Evolutionary conservation across 192 early-diverging fungal species (phyloP).

Genomic region (Coemansia erecta): DNA sequence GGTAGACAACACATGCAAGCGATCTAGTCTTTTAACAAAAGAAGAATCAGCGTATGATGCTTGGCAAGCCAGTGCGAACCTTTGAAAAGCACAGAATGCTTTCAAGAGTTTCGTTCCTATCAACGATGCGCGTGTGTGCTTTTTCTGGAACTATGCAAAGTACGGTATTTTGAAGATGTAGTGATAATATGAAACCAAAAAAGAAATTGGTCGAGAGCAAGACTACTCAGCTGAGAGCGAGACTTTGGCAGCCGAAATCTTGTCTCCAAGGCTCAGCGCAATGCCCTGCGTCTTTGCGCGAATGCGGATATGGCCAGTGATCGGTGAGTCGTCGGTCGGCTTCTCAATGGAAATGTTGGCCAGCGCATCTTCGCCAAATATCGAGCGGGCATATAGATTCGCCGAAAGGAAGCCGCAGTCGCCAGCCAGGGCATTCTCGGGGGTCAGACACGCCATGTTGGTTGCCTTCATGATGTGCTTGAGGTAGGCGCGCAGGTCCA

Average conservation of each 20-base stretch:
- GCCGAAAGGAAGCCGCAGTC: constrained; percentile 98
- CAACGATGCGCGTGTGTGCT: no score
- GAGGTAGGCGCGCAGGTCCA: constrained; percentile 84
- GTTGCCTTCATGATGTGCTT: constrained; percentile 93
- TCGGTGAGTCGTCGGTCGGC: constrained; percentile 65
- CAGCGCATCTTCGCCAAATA: constrained; percentile 98
- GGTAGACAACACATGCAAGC: no score
- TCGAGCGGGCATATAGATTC: constrained; percentile 93
- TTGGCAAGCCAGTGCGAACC: no score
- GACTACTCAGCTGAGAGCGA: constrained; percentile 16
- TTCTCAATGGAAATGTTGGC: constrained; percentile 96
- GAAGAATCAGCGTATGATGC: no score
- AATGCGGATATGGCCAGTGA: constrained; percentile 96
- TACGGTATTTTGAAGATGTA: no score
- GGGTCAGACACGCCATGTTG: constrained; percentile 98
- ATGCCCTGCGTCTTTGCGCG: constrained; percentile 98
- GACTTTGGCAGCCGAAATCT: constrained; percentile 59
- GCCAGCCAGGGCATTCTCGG: constrained; percentile 84
- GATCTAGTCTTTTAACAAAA: no score
- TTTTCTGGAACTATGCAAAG: no score
- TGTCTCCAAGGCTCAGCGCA: constrained; percentile 89
- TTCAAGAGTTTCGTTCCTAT: no score
- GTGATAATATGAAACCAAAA: background rate
- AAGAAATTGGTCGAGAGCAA: background rate
- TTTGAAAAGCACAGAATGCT: no score